phyloP scores from a whole-genome alignment of 139 green algal species.

The Haematococcus sp. region DNA sequence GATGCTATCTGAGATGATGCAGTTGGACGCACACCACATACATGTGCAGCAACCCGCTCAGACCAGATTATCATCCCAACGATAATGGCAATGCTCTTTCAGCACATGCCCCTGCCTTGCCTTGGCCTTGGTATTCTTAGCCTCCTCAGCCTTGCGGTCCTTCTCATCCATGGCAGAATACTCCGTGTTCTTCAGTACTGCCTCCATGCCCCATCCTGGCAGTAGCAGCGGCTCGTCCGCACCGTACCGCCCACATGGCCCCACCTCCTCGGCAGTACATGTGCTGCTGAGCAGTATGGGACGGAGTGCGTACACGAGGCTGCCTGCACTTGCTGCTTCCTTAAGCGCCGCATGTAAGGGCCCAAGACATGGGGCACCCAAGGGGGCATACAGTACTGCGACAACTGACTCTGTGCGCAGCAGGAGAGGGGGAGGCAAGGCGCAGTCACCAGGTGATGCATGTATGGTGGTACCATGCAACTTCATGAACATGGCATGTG shows the following conservation, averaged over 20 bases:
- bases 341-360: conserved; percentile 55
- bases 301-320: conserved; percentile 59
- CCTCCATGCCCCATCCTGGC: conserved; percentile 88
- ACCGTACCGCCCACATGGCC: conserved; percentile 20
- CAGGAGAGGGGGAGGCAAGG: neutral
- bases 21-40: no score
- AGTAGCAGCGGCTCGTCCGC: conserved; percentile 42
- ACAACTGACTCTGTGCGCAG: neutral
- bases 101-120: no score
- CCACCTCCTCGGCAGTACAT: conserved; percentile 19
- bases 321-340: neutral
- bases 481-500: no score
- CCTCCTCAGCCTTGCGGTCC: neutral
- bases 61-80: no score
- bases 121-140: neutral
- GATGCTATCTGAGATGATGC: no score
- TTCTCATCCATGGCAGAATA: conserved; percentile 93
- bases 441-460: no score
- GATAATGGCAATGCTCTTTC: no score
- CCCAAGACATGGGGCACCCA: conserved; percentile 60
- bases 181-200: conserved; percentile 98
- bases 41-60: no score
- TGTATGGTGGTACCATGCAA: no score
- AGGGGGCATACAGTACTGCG: conserved; percentile 48
- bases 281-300: conserved; percentile 45